Conservation (phyloP, 2,329 filamentous ascomycete genomes). For the Calonectria leucothoes region DNA sequence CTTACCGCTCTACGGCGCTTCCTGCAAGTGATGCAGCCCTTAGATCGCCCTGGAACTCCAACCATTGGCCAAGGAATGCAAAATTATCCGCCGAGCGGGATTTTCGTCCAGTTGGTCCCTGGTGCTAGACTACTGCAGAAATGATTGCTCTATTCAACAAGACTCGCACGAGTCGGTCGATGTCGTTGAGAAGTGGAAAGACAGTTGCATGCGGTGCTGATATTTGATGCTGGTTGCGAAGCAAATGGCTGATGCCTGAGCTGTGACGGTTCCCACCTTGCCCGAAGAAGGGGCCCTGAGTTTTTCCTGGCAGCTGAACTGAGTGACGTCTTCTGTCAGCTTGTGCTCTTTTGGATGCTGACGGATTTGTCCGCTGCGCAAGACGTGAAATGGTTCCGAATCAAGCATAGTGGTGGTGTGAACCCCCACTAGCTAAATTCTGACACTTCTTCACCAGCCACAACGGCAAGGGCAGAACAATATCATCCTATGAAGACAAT, state of each 20-base stretch:
- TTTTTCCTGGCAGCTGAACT: background rate
- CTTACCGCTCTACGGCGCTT: slow-evolving; percentile 26
- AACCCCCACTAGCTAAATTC: background rate
- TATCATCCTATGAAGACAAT: background rate
- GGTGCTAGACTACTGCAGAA: no score
- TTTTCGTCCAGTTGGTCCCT: background rate
- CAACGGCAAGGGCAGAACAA: background rate
- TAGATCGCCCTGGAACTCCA: slow-evolving; percentile 22
- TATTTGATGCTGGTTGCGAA: background rate
- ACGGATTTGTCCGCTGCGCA: background rate
- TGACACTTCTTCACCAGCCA: background rate
- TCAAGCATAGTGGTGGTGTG: background rate
- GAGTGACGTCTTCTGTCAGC: background rate
- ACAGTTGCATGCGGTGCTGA: background rate
- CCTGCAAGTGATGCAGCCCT: slow-evolving; percentile 24
- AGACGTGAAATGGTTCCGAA: background rate
- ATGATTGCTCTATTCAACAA: background rate
- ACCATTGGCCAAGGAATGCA: slow-evolving; percentile 9
- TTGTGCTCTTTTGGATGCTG: background rate
- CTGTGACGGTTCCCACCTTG: background rate
- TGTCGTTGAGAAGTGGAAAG: background rate
- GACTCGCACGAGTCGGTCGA: background rate
- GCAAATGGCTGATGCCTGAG: background rate
- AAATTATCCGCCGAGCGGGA: background rate
- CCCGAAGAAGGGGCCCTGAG: no score